A percentile compares a stretch with the other conserved stretches of the same genome.
Conservation (phyloP, 2,329 filamentous ascomycete species). For the Aspergillus luchuensis region DNA sequence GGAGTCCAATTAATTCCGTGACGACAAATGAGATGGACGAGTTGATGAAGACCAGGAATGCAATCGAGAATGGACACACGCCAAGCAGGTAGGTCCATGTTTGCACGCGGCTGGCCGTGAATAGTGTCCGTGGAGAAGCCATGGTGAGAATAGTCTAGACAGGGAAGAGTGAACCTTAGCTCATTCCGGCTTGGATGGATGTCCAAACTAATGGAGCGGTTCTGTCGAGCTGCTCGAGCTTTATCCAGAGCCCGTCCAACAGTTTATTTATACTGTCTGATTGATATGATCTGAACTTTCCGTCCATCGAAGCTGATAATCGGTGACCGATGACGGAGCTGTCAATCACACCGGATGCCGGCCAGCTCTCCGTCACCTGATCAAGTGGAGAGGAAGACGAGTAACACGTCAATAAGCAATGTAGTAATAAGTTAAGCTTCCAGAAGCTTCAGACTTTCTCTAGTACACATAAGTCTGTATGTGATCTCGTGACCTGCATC, state of each 20-base stretch:
- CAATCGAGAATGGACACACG: conserved; percentile 66
- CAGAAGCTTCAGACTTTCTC: too few species aligned
- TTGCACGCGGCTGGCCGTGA: conserved; percentile 61
- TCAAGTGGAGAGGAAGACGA: conserved; percentile 2
- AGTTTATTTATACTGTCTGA: neutral
- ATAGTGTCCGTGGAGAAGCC: conserved; percentile 40
- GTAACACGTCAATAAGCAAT: too few species aligned
- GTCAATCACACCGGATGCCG: neutral
- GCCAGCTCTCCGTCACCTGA: conserved; percentile 20
- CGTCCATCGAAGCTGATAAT: neutral
- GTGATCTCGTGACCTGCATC: too few species aligned
- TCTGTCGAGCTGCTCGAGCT: neutral
- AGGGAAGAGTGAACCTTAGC: neutral
- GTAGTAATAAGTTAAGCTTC: too few species aligned
- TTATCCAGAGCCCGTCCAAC: neutral
- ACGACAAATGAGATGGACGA: conserved; percentile 66
- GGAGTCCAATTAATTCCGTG: conserved; percentile 62
- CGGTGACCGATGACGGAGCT: neutral
- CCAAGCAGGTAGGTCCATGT: conserved; percentile 62
- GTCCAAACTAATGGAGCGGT: neutral
- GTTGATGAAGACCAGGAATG: conserved; percentile 68
- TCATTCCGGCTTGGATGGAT: neutral
- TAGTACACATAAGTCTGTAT: too few species aligned
- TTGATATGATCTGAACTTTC: too few species aligned
- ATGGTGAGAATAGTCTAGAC: conserved; percentile 18